Evolutionary conservation across 2,329 filamentous ascomycete species (phyloP), one percentile per base, ranked within the genome.

Genomic region (Fusarium sp.): DNA sequence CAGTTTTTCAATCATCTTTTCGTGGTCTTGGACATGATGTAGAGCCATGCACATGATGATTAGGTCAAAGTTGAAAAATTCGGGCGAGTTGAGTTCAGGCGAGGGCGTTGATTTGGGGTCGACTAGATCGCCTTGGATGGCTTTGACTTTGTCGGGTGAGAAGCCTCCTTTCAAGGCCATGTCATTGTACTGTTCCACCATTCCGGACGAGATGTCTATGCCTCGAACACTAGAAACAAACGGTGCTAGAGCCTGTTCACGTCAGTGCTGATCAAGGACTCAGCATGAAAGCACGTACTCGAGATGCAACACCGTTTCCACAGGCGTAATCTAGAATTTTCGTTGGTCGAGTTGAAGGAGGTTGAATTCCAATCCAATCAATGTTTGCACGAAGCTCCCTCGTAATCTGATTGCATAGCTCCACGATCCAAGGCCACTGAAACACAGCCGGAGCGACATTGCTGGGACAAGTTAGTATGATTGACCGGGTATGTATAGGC

Each of bases 21-120:
- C 68, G 0, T 77, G 72, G 35, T 83, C 75, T 5, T 79, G 71
- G 10, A 84, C 76, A 45, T 84, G 82, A 45, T 84, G 82, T 1
- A 84, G 80, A 0, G 83, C 81, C 78, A 83, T 78, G 14, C 78
- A 79, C 64, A 83, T 83, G 33, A 81, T 76, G 7, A 78, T 73
- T 7, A 81, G 61, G 58, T 83, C 83, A 56, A 84, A 84, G 17
- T 67, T 56, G 61, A 65, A 65, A 52, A 78, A 79, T 37, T 75
- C 76, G 4, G 74, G 59, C 0, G 72, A 66, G 33, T 68, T n/a
- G 11, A 80, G 63, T 35, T 74, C 77, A 0, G 74, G 68, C 0
- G 70, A 74, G 0, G 78, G 74, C 0, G 75, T 75, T 40, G 72
- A 68, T 6, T 68, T 66, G 2, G 76, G 69, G 2, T 75, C 68